A percentile compares a stretch with the other conserved stretches of the same genome.
These are phyloP conservation scores for Pontederia paniculata DNA, from an alignment of 176 grass and related monocot species.

Conservation along the genomic window DNA sequence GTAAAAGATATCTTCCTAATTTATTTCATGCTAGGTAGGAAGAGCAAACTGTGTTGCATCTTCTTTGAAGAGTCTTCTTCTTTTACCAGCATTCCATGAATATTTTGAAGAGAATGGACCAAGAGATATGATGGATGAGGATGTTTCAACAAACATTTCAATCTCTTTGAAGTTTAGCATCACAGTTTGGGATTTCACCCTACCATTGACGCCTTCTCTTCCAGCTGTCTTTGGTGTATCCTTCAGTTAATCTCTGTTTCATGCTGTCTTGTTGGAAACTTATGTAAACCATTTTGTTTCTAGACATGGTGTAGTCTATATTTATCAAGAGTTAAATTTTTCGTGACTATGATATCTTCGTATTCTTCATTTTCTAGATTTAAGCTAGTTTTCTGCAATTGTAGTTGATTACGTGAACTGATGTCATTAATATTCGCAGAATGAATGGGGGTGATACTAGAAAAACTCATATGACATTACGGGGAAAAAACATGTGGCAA, in stretches of 20 bases:
- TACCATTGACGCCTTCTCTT: slow-evolving; percentile 81
- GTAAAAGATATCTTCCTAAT: background rate
- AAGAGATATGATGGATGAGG: slow-evolving; percentile 90
- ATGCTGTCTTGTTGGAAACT: slow-evolving; percentile 3
- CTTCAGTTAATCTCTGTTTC: slow-evolving; percentile 17
- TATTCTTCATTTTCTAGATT: no score
- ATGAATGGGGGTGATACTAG: no score
- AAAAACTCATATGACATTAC: no score
- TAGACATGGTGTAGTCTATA: no score
- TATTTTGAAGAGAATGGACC: slow-evolving; percentile 52
- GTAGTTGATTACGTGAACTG: no score
- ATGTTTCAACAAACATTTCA: slow-evolving; percentile 65
- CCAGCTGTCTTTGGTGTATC: slow-evolving; percentile 99
- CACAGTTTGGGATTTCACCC: slow-evolving; percentile 98
- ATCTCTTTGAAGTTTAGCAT: slow-evolving; percentile 66
- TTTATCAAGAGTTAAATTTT: background rate
- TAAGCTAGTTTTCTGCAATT: no score
- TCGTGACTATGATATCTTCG: background rate
- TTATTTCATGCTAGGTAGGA: slow-evolving; percentile 40
- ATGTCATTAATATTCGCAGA: no score
- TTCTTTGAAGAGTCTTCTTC: slow-evolving; percentile 50
- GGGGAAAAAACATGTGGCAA: no score
- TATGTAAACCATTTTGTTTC: no score
- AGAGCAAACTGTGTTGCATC: slow-evolving; percentile 46
- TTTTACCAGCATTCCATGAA: slow-evolving; percentile 53